Percentiles rank a stretch among this genome's conserved stretches.
Conservation (phyloP, 164 flowering plant genomes). For the Tetrastigma voinierianum region DNA sequence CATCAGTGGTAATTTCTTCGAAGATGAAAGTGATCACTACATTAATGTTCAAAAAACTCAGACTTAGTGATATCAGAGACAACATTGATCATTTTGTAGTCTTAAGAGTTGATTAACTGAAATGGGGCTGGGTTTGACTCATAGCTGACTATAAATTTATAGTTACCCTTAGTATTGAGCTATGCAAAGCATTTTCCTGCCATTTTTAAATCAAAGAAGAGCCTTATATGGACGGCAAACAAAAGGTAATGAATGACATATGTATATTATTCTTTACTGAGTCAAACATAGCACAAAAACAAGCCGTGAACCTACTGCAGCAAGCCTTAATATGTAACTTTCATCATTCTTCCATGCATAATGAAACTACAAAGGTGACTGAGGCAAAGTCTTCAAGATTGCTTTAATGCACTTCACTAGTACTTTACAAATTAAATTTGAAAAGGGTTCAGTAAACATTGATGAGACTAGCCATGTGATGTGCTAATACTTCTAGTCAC, state of each 20-base stretch:
- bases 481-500: background rate
- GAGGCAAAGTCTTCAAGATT: conserved; percentile 40
- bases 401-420: background rate
- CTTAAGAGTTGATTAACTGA: too few species aligned
- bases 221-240: too few species aligned
- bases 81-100: too few species aligned
- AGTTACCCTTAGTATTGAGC: background rate
- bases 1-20: too few species aligned
- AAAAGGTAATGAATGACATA: too few species aligned
- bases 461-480: background rate
- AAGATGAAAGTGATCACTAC: too few species aligned
- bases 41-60: too few species aligned
- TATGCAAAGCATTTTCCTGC: too few species aligned
- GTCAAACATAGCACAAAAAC: conserved; percentile 42
- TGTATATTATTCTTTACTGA: background rate
- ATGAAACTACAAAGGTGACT: conserved; percentile 68
- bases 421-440: background rate
- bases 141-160: background rate
- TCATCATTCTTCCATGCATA: conserved; percentile 34
- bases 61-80: too few species aligned
- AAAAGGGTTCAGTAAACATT: background rate
- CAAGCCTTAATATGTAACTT: conserved; percentile 49
- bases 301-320: conserved; percentile 48
- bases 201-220: too few species aligned
- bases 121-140: background rate